phyloP scores from a whole-genome alignment of 805 yeast genomes.

The Kodamaea hsintzibuensis region DNA sequence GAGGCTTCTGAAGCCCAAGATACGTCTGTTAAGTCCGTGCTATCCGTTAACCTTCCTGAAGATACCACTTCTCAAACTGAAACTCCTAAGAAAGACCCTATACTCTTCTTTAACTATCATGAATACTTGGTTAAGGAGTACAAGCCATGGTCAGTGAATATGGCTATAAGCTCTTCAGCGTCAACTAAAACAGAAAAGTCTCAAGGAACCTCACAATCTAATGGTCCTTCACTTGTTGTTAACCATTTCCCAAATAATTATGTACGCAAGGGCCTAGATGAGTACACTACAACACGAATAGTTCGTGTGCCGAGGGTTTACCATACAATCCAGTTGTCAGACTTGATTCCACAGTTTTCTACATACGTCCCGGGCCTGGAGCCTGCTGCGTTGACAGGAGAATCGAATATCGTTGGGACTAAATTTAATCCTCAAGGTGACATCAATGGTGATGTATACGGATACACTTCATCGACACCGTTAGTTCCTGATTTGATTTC shows the following conservation, averaged over 20 bases:
- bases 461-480: conserved; percentile 53
- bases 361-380: conserved; percentile 57
- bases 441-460: conserved; percentile 47
- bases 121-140: conserved; percentile 49
- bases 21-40: background rate
- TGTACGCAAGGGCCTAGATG: conserved; percentile 28
- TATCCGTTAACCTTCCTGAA: background rate
- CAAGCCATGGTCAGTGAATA: conserved; percentile 10
- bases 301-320: conserved; percentile 63
- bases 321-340: conserved; percentile 28
- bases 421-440: conserved; percentile 40
- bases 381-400: conserved; percentile 52
- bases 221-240: conserved; percentile 42
- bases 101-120: conserved; percentile 63
- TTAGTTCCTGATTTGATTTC: conserved; percentile 27
- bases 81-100: background rate
- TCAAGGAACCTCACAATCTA: conserved; percentile 4
- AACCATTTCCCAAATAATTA: conserved; percentile 71
- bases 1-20: background rate
- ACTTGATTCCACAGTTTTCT: conserved; percentile 58
- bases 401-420: background rate
- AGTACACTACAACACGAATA: conserved; percentile 47
- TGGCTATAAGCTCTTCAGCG: background rate
- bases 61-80: too few relatives aligned
- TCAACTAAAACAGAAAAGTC: conserved; percentile 1